These are phyloP conservation scores for Metschnikowia santaceciliae DNA, from an alignment of 805 yeast species.

Conservation along the genomic window DNA sequence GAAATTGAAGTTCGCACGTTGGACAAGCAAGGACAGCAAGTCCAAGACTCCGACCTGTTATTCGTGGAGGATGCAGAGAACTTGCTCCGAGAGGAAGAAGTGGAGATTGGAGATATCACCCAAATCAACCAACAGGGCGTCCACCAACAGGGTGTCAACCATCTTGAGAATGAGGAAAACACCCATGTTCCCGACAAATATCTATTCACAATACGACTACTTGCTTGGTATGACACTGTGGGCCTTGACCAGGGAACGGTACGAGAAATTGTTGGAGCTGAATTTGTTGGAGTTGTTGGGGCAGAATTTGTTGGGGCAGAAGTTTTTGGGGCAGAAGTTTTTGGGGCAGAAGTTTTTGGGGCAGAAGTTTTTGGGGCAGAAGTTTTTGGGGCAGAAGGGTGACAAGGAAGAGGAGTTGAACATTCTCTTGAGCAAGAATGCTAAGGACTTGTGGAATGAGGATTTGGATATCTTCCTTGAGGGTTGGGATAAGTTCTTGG, in stretches of 20 bases:
- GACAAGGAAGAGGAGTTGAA: constrained; percentile 71
- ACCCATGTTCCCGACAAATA: constrained; percentile 49
- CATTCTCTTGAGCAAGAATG: constrained; percentile 57
- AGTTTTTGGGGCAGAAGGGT: constrained; percentile 63
- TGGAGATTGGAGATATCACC: constrained; percentile 29
- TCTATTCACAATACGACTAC: constrained; percentile 73
- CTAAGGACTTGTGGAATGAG: constrained; percentile 82
- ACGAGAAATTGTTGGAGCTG: constrained; percentile 72
- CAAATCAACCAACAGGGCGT: constrained; percentile 20
- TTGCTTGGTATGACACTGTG: constrained; percentile 88
- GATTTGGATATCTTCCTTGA: constrained; percentile 74
- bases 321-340: constrained; percentile 63
- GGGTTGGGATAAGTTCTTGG: constrained; percentile 65
- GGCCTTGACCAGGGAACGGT: constrained; percentile 88
- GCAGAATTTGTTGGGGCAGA: too few species aligned
- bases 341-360: constrained; percentile 66
- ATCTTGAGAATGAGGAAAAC: constrained; percentile 27
- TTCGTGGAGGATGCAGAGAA: constrained; percentile 25
- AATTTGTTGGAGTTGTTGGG: constrained; percentile 23
- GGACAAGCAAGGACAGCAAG: constrained; percentile 64
- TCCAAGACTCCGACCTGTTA: constrained; percentile 31
- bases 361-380: constrained; percentile 62
- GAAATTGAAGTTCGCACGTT: constrained; percentile 66
- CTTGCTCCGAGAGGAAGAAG: constrained; percentile 40
- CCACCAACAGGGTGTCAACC: constrained; percentile 9